These are phyloP conservation scores for Chlorella ohadii DNA, from an alignment of 139 green algal genomes.

Conservation along the genomic window DNA sequence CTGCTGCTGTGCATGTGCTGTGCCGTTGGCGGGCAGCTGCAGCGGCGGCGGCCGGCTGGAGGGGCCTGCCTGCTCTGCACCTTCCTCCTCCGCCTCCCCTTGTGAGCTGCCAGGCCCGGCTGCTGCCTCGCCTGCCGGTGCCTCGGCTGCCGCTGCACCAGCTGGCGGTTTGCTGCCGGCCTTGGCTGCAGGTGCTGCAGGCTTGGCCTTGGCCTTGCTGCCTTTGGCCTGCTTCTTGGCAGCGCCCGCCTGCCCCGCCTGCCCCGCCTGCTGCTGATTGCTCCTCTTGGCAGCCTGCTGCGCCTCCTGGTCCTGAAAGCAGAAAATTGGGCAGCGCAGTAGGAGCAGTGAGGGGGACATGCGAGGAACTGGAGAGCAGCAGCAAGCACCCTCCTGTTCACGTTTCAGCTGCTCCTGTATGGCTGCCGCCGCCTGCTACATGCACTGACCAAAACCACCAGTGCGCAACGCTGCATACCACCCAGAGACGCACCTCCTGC, in stretches of 20 bases:
- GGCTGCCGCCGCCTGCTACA: not conserved
- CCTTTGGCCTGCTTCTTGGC: slow-evolving; percentile 24
- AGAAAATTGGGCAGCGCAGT: not conserved
- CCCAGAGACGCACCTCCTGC: too few species aligned
- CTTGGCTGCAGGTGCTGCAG: not conserved
- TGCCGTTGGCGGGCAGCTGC: not conserved
- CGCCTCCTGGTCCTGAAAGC: not conserved
- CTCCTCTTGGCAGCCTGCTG: not conserved
- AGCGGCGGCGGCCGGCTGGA: not conserved
- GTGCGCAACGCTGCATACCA: too few species aligned
- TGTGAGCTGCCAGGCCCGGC: not conserved
- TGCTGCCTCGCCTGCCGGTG: not conserved
- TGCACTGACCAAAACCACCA: too few species aligned
- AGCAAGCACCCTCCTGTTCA: slow-evolving; percentile 33
- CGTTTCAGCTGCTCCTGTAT: slow-evolving; percentile 23
- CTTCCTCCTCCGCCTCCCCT: not conserved
- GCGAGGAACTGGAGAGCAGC: too few species aligned
- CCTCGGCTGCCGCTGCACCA: not conserved
- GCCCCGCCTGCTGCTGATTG: slow-evolving; percentile 4
- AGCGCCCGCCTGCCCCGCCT: not conserved
- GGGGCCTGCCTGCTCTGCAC: not conserved
- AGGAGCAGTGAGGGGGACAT: too few species aligned
- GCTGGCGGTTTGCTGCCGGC: not conserved
- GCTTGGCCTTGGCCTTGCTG: slow-evolving; percentile 25
- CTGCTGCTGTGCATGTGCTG: not conserved